Percentiles rank a stretch among this genome's conserved stretches.
Evolutionary conservation across 192 early-diverging fungal species (phyloP).

Genomic region (Entomortierella chlamydospora): DNA sequence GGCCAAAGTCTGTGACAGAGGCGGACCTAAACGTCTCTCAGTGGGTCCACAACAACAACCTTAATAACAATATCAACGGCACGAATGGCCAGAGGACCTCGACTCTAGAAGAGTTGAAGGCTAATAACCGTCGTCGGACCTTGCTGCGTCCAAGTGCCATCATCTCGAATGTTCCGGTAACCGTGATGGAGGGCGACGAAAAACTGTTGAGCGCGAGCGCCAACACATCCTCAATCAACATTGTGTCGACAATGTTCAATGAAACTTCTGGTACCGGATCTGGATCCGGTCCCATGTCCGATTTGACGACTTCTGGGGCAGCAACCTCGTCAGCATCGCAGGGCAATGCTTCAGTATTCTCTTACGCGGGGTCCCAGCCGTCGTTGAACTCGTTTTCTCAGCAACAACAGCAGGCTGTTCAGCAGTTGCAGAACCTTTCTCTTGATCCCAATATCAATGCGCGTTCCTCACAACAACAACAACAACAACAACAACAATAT

Average conservation of each 20-base stretch:
- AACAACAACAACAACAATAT: conserved; percentile 10
- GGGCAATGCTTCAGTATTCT: conserved; percentile 13
- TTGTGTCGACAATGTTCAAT: conserved; percentile 53
- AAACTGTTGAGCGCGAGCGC: conserved; percentile 54
- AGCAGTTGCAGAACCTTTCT: conserved; percentile 35
- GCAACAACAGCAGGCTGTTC: conserved; percentile 54
- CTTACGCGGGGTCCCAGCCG: conserved; percentile 16
- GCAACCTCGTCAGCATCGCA: conserved; percentile 28
- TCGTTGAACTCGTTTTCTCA: conserved; percentile 20
- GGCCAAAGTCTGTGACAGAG: conserved; percentile 54
- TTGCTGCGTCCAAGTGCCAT: conserved; percentile 51
- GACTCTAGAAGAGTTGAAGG: conserved; percentile 44
- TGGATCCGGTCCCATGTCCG: conserved; percentile 23
- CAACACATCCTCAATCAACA: conserved; percentile 55
- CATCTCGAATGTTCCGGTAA: conserved; percentile 53
- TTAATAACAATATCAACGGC: not conserved
- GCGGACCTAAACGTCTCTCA: conserved; percentile 46
- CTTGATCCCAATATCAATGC: conserved; percentile 15
- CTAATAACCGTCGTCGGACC: conserved; percentile 44
- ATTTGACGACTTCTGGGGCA: not conserved
- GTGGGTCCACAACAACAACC: conserved; percentile 36
- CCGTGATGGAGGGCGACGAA: conserved; percentile 52
- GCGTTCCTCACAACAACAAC: conserved; percentile 13
- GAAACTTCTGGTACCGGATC: conserved; percentile 27
- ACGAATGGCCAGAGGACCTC: not conserved